Evolutionary conservation across 2,329 filamentous ascomycete genomes (phyloP).

Genomic region (Fusarium zealandicum): DNA sequence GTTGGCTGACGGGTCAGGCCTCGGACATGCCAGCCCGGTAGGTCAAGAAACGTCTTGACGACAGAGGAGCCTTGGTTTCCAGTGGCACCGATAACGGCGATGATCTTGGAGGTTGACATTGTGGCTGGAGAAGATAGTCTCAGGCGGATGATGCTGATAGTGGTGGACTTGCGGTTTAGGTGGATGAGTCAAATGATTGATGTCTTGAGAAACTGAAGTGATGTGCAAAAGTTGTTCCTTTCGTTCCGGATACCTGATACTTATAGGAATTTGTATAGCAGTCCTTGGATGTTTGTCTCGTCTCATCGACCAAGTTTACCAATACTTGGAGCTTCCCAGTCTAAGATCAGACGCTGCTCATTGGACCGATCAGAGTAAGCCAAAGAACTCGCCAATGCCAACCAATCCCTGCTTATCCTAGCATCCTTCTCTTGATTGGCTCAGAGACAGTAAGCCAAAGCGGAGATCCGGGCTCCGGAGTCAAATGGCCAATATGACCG

Average conservation of each 20-base stretch:
- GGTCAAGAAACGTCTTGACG: slow-evolving; percentile 50
- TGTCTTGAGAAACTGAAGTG: background rate
- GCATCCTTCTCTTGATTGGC: slow-evolving; percentile 15
- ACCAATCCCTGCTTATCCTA: background rate
- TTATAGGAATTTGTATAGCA: too few relatives aligned
- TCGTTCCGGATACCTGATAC: too few relatives aligned
- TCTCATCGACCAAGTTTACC: background rate
- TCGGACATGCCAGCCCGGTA: slow-evolving; percentile 51
- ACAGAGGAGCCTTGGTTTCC: slow-evolving; percentile 59
- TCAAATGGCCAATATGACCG: background rate
- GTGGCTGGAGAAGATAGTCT: background rate
- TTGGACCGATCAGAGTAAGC: slow-evolving; percentile 17
- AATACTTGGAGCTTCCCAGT: background rate
- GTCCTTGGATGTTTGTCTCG: too few relatives aligned
- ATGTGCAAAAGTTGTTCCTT: too few relatives aligned
- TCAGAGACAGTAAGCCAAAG: slow-evolving; percentile 32
- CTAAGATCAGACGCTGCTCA: background rate
- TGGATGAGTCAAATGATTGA: background rate
- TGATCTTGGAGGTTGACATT: slow-evolving; percentile 39
- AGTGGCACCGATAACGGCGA: slow-evolving; percentile 56
- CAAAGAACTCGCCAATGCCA: background rate
- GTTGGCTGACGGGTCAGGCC: slow-evolving; percentile 53
- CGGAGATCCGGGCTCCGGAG: slow-evolving; percentile 1
- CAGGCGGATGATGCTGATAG: background rate
- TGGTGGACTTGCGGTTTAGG: background rate